These are phyloP conservation scores for Apiotrichum domesticum DNA, from an alignment of 1,284 basidiomycete species.

Conservation along the genomic window DNA sequence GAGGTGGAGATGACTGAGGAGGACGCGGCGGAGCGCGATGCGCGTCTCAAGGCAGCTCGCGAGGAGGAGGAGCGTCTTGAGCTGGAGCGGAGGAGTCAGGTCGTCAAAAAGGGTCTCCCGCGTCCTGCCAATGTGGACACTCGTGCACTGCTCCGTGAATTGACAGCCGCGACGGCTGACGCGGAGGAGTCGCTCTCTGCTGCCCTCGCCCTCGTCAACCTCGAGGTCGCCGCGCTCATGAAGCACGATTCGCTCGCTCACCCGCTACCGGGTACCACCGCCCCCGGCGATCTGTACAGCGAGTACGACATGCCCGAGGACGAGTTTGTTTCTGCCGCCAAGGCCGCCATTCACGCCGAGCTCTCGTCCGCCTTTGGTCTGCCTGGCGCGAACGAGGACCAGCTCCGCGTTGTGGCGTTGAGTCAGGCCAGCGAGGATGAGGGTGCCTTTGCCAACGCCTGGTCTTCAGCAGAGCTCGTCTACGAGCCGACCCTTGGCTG, in stretches of 20 bases:
- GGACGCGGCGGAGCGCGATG: slow-evolving; percentile 90
- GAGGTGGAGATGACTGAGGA: slow-evolving; percentile 56
- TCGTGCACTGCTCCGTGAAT: slow-evolving; percentile 52
- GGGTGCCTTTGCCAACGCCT: slow-evolving; percentile 55
- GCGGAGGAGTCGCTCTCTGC: slow-evolving; percentile 50
- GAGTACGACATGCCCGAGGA: slow-evolving; percentile 72
- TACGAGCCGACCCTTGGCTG: slow-evolving; percentile 61
- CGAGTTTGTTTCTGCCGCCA: slow-evolving; percentile 67
- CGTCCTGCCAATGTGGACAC: slow-evolving; percentile 79
- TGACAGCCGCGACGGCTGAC: slow-evolving; percentile 49
- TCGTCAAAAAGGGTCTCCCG: slow-evolving; percentile 77
- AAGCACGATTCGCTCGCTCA: slow-evolving; percentile 82
- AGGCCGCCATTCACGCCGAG: slow-evolving; percentile 67
- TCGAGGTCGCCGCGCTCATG: slow-evolving; percentile 72
- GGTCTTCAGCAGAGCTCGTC: slow-evolving; percentile 62
- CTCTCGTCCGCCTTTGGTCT: slow-evolving; percentile 74
- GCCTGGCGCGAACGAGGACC: slow-evolving; percentile 70
- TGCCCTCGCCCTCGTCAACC: slow-evolving; percentile 64
- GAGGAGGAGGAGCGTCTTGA: slow-evolving; percentile 74
- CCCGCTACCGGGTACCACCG: slow-evolving; percentile 77
- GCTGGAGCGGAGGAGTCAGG: slow-evolving; percentile 71
- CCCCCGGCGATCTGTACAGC: slow-evolving; percentile 67
- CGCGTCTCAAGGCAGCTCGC: slow-evolving; percentile 59
- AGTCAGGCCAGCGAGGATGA: slow-evolving; percentile 59
- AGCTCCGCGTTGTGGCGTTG: slow-evolving; percentile 67